Conservation (phyloP, 169 alveolate species). For the Plasmodium knowlesi region DNA sequence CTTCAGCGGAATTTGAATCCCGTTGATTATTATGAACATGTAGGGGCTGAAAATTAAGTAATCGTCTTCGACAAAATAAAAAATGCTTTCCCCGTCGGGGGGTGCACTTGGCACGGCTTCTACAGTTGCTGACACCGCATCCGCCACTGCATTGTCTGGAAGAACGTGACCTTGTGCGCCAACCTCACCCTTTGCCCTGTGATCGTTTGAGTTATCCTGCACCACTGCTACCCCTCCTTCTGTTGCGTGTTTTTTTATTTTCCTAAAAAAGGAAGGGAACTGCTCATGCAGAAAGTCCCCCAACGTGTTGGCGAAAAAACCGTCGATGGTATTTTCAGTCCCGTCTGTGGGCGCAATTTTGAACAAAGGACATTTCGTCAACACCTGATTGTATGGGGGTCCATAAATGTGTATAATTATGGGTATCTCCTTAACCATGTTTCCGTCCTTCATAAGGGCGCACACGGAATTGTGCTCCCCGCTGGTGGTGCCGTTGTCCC, state of each 20-base stretch:
- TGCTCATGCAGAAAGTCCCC: constrained; percentile 53
- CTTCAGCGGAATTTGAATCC: constrained; percentile 69
- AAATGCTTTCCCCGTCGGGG: constrained; percentile 16
- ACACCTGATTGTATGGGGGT: constrained; percentile 71
- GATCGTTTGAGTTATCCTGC: background rate
- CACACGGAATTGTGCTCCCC: background rate
- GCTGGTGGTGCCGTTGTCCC: background rate
- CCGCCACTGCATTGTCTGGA: background rate
- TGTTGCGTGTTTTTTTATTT: constrained; percentile 11
- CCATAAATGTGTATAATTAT: constrained; percentile 73
- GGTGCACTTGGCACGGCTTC: background rate
- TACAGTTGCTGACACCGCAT: background rate
- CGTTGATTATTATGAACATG: constrained; percentile 63
- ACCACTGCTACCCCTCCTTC: background rate
- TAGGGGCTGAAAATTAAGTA: constrained; percentile 57
- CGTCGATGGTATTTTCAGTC: background rate
- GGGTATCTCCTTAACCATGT: constrained; percentile 35
- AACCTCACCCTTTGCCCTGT: background rate
- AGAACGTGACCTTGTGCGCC: background rate
- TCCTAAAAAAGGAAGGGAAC: constrained; percentile 42
- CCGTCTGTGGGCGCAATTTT: background rate
- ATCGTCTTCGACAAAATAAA: constrained; percentile 58
- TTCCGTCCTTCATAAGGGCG: constrained; percentile 27
- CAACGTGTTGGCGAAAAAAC: constrained; percentile 17
- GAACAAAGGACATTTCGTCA: constrained; percentile 33